phyloP scores from a whole-genome alignment of 257 asterid genomes.

The Lycium barbarum region DNA sequence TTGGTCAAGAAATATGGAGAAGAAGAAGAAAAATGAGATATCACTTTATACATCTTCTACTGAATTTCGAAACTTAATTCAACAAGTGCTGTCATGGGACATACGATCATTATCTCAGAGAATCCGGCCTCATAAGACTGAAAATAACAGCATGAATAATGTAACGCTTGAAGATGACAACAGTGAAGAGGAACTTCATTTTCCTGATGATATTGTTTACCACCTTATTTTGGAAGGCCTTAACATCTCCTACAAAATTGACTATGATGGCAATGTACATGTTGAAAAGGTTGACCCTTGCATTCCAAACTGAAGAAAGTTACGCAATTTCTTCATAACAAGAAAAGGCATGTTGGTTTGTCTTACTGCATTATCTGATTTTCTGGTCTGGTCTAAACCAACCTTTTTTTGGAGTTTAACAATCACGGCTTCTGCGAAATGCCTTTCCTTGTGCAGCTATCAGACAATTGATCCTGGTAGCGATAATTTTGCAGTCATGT shows the following conservation, averaged over 20 bases:
- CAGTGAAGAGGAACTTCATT: slow-evolving; percentile 26
- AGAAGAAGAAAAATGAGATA: slow-evolving; percentile 69
- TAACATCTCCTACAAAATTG: slow-evolving; percentile 75
- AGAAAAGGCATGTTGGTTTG: not conserved
- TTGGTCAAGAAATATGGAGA: slow-evolving; percentile 66
- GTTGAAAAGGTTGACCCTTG: slow-evolving; percentile 60
- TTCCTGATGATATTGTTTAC: slow-evolving; percentile 47
- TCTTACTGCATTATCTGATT: not conserved
- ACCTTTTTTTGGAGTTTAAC: not conserved
- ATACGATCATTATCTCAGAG: slow-evolving; percentile 88
- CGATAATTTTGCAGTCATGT: not conserved
- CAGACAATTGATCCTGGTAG: not conserved
- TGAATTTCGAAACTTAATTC: slow-evolving; percentile 68
- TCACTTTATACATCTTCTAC: slow-evolving; percentile 70
- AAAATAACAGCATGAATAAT: slow-evolving; percentile 35
- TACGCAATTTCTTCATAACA: not conserved
- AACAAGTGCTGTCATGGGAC: slow-evolving; percentile 89
- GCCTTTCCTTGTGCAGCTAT: not conserved
- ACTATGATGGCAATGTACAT: slow-evolving; percentile 56
- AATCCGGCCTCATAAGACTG: slow-evolving; percentile 50
- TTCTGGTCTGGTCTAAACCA: not conserved
- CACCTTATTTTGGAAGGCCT: slow-evolving; percentile 78
- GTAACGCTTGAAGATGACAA: slow-evolving; percentile 45
- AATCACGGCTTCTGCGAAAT: not conserved
- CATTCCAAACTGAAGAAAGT: slow-evolving; percentile 32